A percentile compares a stretch with the other conserved stretches of the same genome.
Evolutionary conservation across 805 yeast species (phyloP).

Genomic region (Candida tammaniensis): DNA sequence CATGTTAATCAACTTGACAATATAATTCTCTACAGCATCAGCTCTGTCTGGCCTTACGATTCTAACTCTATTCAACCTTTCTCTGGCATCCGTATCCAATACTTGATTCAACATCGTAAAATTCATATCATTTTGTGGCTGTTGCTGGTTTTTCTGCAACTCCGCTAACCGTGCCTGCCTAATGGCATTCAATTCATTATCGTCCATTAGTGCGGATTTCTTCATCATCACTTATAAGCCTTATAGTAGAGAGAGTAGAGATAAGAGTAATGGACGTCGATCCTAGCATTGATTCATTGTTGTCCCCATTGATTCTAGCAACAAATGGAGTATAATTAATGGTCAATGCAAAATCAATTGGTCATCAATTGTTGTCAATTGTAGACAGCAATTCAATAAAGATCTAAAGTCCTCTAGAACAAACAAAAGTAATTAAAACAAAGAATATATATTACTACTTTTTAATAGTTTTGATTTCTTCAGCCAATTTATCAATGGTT

Average conservation of each 20-base stretch:
- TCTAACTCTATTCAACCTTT: conserved; percentile 79
- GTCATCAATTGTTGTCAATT: too few species aligned
- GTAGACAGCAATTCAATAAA: too few species aligned
- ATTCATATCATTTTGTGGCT: conserved; percentile 37
- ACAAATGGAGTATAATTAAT: too few species aligned
- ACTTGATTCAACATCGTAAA: conserved; percentile 57
- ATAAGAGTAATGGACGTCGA: too few species aligned
- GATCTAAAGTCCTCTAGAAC: too few species aligned
- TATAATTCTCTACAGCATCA: conserved; percentile 76
- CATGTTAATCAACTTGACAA: conserved; percentile 66
- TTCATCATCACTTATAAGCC: too few species aligned
- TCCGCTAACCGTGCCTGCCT: conserved; percentile 91
- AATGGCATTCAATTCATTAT: conserved; percentile 81
- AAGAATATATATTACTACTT: conserved; percentile 18
- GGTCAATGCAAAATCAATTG: too few species aligned
- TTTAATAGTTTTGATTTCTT: conserved; percentile 50
- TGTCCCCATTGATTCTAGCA: too few species aligned
- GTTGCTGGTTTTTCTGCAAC: conserved; percentile 49
- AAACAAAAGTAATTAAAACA: too few species aligned
- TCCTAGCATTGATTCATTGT: too few species aligned
- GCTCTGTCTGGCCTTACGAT: conserved; percentile 93
- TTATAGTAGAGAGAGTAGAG: too few species aligned
- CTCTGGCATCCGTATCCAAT: conserved; percentile 80
- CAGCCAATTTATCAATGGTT: conserved; percentile 47
- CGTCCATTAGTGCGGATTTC: conserved; percentile 60